Evolutionary conservation across 352 stramenopile genomes (phyloP).

Genomic region (Globisporangium barbulae): DNA sequence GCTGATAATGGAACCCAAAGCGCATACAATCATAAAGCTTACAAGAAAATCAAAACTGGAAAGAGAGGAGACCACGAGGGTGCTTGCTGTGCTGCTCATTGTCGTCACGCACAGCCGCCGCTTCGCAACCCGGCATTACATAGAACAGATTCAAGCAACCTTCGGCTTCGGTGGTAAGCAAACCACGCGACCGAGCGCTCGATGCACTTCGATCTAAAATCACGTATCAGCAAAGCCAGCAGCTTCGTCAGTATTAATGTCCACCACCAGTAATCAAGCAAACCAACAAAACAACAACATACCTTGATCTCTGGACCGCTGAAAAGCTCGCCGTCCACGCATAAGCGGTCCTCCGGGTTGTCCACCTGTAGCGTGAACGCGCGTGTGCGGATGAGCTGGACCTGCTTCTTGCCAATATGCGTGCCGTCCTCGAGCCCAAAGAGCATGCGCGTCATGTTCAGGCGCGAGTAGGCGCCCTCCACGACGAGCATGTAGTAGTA

Average conservation of each 20-base stretch:
- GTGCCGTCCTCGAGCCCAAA: constrained; percentile 50
- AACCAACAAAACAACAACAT: background rate
- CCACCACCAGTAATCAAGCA: background rate
- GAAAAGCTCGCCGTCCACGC: constrained; percentile 63
- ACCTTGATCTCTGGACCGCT: constrained; percentile 42
- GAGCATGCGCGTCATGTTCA: constrained; percentile 41
- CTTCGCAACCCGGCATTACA: background rate
- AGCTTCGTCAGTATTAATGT: background rate
- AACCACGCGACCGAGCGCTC: constrained; percentile 40
- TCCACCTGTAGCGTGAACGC: constrained; percentile 43
- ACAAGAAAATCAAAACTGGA: background rate
- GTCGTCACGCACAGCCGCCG: background rate
- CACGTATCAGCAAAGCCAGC: background rate
- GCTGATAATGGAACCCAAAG: background rate
- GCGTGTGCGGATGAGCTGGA: constrained; percentile 58
- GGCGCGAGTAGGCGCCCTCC: constrained; percentile 32
- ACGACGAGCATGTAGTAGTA: constrained; percentile 66
- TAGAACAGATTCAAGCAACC: background rate
- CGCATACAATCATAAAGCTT: background rate
- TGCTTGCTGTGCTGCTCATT: background rate
- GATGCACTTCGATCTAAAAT: constrained; percentile 33
- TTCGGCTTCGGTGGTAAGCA: constrained; percentile 19
- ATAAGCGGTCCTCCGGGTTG: constrained; percentile 40
- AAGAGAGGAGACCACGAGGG: background rate
- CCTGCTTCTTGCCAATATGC: constrained; percentile 35